A percentile compares a stretch with the other conserved stretches of the same genome.
These are phyloP conservation scores for Macrolepiota dolichaula DNA, from an alignment of 768 basidiomycete genomes.

Conservation along the genomic window DNA sequence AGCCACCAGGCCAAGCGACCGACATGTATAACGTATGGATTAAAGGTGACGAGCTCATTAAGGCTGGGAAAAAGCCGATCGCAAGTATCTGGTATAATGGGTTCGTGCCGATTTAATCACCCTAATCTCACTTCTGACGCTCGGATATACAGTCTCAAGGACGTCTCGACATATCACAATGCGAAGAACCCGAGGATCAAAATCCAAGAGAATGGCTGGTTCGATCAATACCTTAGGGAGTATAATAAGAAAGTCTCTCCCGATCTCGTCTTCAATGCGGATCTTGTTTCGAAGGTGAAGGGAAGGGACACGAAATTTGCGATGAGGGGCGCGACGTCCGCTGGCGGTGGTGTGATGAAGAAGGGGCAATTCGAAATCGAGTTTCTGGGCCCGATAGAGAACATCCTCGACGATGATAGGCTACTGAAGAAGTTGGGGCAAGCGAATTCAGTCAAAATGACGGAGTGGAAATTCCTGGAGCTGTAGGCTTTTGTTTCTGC, in stretches of 20 bases:
- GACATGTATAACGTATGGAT: neutral
- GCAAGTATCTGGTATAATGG: neutral
- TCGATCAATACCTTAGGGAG: neutral
- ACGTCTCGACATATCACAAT: neutral
- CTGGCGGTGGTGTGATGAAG: neutral
- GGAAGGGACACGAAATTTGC: neutral
- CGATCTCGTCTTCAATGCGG: neutral
- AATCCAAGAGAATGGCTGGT: neutral
- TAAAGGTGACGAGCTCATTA: neutral
- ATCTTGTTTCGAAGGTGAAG: neutral
- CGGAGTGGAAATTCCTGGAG: neutral
- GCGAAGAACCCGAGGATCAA: no score
- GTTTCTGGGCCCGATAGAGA: neutral
- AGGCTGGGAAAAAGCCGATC: neutral
- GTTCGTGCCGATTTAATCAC: neutral
- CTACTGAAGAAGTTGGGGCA: neutral
- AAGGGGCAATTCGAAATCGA: neutral
- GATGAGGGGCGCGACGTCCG: neutral
- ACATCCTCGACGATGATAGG: neutral
- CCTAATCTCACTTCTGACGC: neutral
- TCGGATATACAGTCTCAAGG: neutral
- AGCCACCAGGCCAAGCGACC: neutral
- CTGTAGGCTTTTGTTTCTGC: neutral
- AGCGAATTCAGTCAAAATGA: neutral
- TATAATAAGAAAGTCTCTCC: neutral